phyloP scores from a whole-genome alignment of 768 basidiomycete species.

The Rhizopogon vinicolor region DNA sequence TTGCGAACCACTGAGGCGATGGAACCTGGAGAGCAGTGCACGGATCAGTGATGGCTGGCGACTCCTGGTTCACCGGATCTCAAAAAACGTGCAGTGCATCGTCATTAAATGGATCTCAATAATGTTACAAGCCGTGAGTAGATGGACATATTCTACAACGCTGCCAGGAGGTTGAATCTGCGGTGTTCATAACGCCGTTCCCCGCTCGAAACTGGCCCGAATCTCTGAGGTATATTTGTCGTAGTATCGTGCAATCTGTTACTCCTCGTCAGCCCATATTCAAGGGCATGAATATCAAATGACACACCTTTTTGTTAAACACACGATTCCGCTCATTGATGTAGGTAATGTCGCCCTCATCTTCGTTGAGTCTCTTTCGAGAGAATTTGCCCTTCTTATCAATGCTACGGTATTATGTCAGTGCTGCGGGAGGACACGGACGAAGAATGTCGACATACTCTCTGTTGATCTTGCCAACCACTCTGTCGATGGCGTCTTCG shows the following conservation, averaged over 20 bases:
- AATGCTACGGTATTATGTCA: constrained; percentile 42
- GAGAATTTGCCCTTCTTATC: constrained; percentile 91
- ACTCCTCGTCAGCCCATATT: constrained; percentile 1
- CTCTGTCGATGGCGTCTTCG: constrained; percentile 92
- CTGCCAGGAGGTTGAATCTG: neutral
- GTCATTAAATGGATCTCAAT: neutral
- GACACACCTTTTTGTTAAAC: constrained; percentile 90
- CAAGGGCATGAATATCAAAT: neutral
- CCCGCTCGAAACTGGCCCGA: constrained; percentile 95
- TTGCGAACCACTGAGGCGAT: too few relatives aligned
- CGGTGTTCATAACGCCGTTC: constrained; percentile 69
- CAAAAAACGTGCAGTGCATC: too few relatives aligned
- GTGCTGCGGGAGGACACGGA: neutral
- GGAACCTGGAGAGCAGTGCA: too few relatives aligned
- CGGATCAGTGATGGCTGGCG: too few relatives aligned
- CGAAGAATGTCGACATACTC: constrained; percentile 57
- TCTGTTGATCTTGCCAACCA: constrained; percentile 86
- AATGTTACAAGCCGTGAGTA: neutral
- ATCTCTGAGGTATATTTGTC: constrained; percentile 97
- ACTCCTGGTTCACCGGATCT: too few relatives aligned
- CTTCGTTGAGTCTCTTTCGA: constrained; percentile 85
- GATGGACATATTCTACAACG: neutral
- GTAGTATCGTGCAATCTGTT: constrained; percentile 88
- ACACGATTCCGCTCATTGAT: constrained; percentile 98
- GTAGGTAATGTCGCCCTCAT: constrained; percentile 95